Evolutionary conservation across 345 rosid genomes (phyloP), one percentile per base, ranked within the genome.

Genomic region (Rhodamnia argentea): DNA sequence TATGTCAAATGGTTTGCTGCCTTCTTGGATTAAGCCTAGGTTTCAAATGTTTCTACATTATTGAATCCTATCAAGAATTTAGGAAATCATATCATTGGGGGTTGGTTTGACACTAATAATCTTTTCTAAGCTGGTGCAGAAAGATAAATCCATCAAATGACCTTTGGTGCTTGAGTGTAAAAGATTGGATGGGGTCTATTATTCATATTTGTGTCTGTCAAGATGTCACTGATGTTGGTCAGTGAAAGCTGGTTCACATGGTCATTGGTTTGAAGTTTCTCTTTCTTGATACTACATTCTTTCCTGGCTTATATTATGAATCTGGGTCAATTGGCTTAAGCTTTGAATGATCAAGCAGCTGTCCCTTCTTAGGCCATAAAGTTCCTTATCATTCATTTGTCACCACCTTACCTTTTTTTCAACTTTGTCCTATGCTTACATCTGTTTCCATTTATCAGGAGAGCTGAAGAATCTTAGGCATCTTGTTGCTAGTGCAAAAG

Each of bases 401-500:
- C n/a, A 13, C 9, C 85, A 51, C 40, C 83, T 53, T 51, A 29
- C 75, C 40, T 18, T 64, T 8, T 56, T 82, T 12, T 62, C 26
- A 27, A 32, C 29, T 76, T 70, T 2, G 13, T 64, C 62, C 22
- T 82, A 13, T 86, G 59, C 85, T 86, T 83, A 74, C 32, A 53
- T 86, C 50, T 13, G 24, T 70, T 51, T 54, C 86, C 81, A 52
- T 82, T 52, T 78, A 62, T 86, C 90, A 97, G 99, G 95, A 70
- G 95, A 97, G 92, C 90, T 97, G 88, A 90, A 90, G 89, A 94
- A 90, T 84, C 91, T 96, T 57, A 96, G 89, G 89, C 89, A 82
- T 75, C 95, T 94, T 87, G 92, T 94, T 44, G 85, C 88, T 47
- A 94, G 92, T 88, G 94, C 96, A 83, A 94, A 94, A 84, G 87